phyloP scores from a whole-genome alignment of 1,284 basidiomycete genomes.

The Lignosus rhinocerotis region DNA sequence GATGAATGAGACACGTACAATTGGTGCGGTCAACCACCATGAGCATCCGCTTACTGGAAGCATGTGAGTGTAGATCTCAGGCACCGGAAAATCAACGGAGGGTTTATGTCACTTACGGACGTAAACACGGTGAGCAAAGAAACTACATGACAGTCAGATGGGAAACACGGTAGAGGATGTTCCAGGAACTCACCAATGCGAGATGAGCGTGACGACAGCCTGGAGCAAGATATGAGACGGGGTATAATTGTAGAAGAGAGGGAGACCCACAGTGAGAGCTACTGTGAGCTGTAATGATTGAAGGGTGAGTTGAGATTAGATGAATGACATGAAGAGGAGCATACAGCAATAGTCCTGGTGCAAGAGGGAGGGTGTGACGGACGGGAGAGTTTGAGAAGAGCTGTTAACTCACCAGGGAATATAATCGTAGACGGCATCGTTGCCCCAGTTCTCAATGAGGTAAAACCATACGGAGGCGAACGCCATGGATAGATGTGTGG shows the following conservation, averaged over 20 bases:
- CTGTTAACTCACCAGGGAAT: slow-evolving; percentile 30
- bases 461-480: slow-evolving; percentile 37
- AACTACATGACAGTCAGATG: slow-evolving; percentile 2
- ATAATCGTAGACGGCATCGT: slow-evolving; percentile 22
- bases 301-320: background rate
- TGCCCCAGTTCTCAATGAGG: slow-evolving; percentile 32
- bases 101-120: slow-evolving; percentile 11
- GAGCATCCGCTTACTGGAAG: slow-evolving; percentile 40
- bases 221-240: slow-evolving; percentile 16
- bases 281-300: slow-evolving; percentile 20
- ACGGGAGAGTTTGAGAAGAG: too few species aligned
- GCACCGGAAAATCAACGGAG: background rate
- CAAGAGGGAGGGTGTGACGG: background rate
- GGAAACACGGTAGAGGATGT: background rate
- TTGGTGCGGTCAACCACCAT: slow-evolving; percentile 37
- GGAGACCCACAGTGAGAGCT: slow-evolving; percentile 24
- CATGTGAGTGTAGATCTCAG: background rate
- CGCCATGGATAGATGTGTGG: slow-evolving; percentile 33
- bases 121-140: slow-evolving; percentile 16
- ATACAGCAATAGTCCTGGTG: slow-evolving; percentile 26
- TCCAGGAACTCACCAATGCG: slow-evolving; percentile 39
- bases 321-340: background rate
- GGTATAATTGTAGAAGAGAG: background rate
- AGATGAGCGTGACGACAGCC: slow-evolving; percentile 28
- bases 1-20: slow-evolving; percentile 34